Evolutionary conservation across 805 yeast species (phyloP), one percentile per base, ranked within the genome.

Genomic region (Diddensiella transvaalensis): DNA sequence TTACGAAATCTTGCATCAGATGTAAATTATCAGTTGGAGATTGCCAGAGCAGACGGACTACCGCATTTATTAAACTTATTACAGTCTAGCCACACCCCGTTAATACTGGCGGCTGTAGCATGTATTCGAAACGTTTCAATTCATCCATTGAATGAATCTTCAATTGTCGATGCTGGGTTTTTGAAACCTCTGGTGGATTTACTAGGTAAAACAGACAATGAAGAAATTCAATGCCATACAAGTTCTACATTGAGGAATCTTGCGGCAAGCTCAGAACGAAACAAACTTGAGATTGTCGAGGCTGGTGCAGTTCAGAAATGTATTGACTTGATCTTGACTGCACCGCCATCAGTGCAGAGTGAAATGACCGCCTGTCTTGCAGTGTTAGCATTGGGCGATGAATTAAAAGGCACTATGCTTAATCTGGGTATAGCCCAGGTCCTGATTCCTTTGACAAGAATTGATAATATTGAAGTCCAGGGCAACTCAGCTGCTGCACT

Each of bases 401-500:
- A 89, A 64, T 78, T 95, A 58, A 93, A 91, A 69, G 78, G 84
- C 44, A 85, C 85, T 60, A 74, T 93, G 59, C 78, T 93, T 57
- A 85, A 87, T 52, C 76, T 89, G 57, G 91, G 90, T 46, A 82
- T 93, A 39, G 78, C 89, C 52, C 89, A 86, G 59, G 96, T 89
- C 32, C 76, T 93, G 54, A 83, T 93, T 50, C 99, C 99, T 30
- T 77, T 93, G 65, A 93, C 98, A 1, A 81, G 79, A 58, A 85
- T 95, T 38, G 78, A 78, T 48, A 89, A 89, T 64, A 85, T 89
- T 50, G 99, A 95, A 69, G 97, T 93, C 15, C 93, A 96, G 66
- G 99, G 99, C 49, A 93, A 93, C 68, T 86, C 96, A 1, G 99
- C 98, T 13, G 99, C 99, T 32, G 98, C 99, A 1, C 76, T 93